phyloP scores from a whole-genome alignment of 1,139 yeast genomes.

The Yamadazyma pseudoaaseri region DNA sequence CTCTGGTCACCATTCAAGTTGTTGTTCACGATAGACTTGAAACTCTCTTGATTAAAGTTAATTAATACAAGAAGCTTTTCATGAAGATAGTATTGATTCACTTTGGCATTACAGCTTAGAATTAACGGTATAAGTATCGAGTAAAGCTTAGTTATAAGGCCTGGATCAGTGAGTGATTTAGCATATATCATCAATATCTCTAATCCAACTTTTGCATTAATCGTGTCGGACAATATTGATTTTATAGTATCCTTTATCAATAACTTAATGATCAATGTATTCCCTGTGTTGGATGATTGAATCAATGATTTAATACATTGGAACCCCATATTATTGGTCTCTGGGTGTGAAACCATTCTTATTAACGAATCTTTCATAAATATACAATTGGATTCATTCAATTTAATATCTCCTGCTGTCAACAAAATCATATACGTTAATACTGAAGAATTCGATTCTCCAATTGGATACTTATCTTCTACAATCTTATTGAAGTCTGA shows the following conservation, averaged over 20 bases:
- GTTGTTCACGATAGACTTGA: slow-evolving; percentile 50
- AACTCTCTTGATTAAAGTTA: slow-evolving; percentile 45
- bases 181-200: slow-evolving; percentile 55
- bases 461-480: slow-evolving; percentile 24
- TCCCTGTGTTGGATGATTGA: slow-evolving; percentile 27
- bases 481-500: slow-evolving; percentile 39
- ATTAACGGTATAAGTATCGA: slow-evolving; percentile 52
- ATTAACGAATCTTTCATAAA: slow-evolving; percentile 34
- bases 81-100: slow-evolving; percentile 39
- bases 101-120: slow-evolving; percentile 34
- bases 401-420: slow-evolving; percentile 48
- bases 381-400: slow-evolving; percentile 35
- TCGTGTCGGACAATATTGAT: slow-evolving; percentile 9
- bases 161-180: slow-evolving; percentile 29
- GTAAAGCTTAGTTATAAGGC: slow-evolving; percentile 31
- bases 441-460: slow-evolving; percentile 40
- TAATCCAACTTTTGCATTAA: slow-evolving; percentile 43
- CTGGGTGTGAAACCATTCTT: slow-evolving; percentile 26
- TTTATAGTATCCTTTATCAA: slow-evolving; percentile 16
- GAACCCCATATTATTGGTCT: slow-evolving; percentile 44
- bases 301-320: slow-evolving; percentile 62
- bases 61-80: slow-evolving; percentile 54
- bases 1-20: slow-evolving; percentile 39
- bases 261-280: slow-evolving; percentile 24
- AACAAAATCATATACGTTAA: slow-evolving; percentile 60